Evolutionary conservation across 164 flowering plant species (phyloP).

Genomic region (Taxillus chinensis): DNA sequence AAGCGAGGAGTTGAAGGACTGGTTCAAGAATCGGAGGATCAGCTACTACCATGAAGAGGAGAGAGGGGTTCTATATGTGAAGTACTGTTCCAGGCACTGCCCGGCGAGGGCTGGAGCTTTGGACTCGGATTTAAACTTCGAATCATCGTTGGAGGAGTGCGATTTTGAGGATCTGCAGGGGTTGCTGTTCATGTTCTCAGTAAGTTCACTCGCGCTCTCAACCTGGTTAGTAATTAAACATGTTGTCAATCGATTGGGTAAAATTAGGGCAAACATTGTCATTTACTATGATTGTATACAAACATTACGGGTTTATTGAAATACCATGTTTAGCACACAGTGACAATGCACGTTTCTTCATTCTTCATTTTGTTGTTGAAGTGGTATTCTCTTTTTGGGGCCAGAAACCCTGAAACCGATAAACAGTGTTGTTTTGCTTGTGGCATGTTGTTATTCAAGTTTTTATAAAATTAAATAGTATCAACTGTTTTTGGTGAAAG

Average conservation of each 20-base stretch:
- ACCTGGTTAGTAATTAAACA: background rate
- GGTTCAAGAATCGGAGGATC: conserved; percentile 45
- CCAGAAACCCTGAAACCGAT: too few species aligned
- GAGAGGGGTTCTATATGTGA: conserved; percentile 61
- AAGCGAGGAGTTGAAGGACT: conserved; percentile 22
- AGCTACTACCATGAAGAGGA: conserved; percentile 56
- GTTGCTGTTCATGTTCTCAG: conserved; percentile 76
- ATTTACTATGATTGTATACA: background rate
- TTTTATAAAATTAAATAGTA: background rate
- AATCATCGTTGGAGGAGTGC: conserved; percentile 37
- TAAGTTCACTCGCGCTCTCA: conserved; percentile 23
- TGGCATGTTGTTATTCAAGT: background rate
- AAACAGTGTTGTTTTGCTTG: background rate
- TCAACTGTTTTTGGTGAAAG: too few species aligned
- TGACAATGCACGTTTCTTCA: background rate
- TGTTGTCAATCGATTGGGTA: background rate
- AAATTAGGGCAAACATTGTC: background rate
- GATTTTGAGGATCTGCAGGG: conserved; percentile 70
- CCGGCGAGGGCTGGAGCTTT: conserved; percentile 17
- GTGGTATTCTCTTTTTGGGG: too few species aligned
- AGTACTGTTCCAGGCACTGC: conserved; percentile 26
- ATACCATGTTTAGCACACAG: background rate
- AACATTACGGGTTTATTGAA: background rate
- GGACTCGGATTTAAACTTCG: conserved; percentile 21
- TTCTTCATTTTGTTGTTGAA: background rate